Evolutionary conservation across 345 rosid species (phyloP).

Genomic region (Pistacia vera): DNA sequence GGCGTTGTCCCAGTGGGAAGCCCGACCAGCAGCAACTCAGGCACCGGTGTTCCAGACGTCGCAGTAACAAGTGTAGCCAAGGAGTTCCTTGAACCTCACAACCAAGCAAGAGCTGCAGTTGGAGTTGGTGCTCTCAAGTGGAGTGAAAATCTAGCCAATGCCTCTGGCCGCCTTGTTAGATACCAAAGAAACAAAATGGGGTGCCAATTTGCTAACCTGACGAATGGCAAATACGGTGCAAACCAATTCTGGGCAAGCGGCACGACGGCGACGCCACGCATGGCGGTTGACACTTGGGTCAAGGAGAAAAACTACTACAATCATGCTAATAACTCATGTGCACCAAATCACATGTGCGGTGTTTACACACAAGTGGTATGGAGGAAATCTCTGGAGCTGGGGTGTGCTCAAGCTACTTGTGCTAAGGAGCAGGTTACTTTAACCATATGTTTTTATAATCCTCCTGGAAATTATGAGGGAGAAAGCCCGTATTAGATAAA

Average conservation of each 20-base stretch:
- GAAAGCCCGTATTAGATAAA: slow-evolving; percentile 63
- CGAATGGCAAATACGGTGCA: slow-evolving; percentile 55
- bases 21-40: slow-evolving; percentile 9
- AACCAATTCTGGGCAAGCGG: slow-evolving; percentile 76
- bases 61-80: slow-evolving; percentile 33
- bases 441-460: slow-evolving; percentile 79
- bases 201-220: slow-evolving; percentile 72
- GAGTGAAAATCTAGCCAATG: slow-evolving; percentile 59
- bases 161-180: slow-evolving; percentile 49
- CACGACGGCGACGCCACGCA: slow-evolving; percentile 46
- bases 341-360: slow-evolving; percentile 57
- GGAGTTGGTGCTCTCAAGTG: slow-evolving; percentile 67
- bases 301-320: slow-evolving; percentile 63
- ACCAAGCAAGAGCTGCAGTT: slow-evolving; percentile 70
- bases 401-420: slow-evolving; percentile 75
- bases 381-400: slow-evolving; percentile 66
- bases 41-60: slow-evolving; percentile 2
- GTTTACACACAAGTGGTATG: slow-evolving; percentile 86
- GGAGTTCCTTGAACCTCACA: slow-evolving; percentile 68
- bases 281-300: slow-evolving; percentile 75
- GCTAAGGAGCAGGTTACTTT: slow-evolving; percentile 46
- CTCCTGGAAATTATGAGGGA: slow-evolving; percentile 80
- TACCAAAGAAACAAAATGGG: slow-evolving; percentile 65
- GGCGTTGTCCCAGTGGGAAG: slow-evolving; percentile 16
- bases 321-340: slow-evolving; percentile 58